Percentiles rank a stretch among this genome's conserved stretches.
Conservation (phyloP, 495 filamentous ascomycete species). For the Astrothelium subdiscretum region DNA sequence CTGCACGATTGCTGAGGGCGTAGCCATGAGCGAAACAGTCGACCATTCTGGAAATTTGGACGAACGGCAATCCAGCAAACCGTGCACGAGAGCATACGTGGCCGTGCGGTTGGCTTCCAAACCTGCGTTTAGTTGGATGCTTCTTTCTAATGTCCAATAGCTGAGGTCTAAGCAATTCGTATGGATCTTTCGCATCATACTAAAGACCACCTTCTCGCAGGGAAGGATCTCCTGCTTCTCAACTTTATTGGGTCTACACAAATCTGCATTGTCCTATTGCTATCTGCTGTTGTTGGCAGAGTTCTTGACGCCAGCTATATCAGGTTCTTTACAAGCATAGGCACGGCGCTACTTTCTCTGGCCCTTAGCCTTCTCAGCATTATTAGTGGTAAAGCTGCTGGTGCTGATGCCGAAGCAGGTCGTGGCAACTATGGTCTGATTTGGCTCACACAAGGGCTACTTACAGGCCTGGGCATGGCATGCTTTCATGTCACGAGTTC, state of each 20-base stretch:
- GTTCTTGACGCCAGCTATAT: conserved; percentile 31
- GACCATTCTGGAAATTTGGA: neutral
- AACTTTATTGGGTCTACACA: conserved; percentile 32
- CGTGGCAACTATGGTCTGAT: conserved; percentile 26
- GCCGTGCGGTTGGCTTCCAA: conserved; percentile 30
- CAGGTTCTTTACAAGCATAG: conserved; percentile 20
- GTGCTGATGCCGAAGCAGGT: neutral
- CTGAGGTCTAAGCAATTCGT: conserved; percentile 31
- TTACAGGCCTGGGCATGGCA: conserved; percentile 33
- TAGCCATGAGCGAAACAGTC: neutral
- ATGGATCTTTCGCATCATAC: conserved; percentile 31
- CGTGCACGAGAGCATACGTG: conserved; percentile 21
- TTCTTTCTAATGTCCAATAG: conserved; percentile 37
- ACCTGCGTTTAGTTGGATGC: conserved; percentile 27
- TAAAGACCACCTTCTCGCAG: conserved; percentile 28
- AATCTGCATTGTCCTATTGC: conserved; percentile 26
- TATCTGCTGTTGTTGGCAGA: conserved; percentile 29
- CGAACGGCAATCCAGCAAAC: neutral
- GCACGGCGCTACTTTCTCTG: conserved; percentile 22
- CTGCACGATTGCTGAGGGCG: neutral
- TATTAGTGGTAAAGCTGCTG: conserved; percentile 13
- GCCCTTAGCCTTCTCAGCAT: conserved; percentile 29
- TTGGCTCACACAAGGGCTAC: conserved; percentile 30
- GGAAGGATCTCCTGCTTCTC: conserved; percentile 20
- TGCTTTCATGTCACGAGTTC: conserved; percentile 36